Base-by-base conservation (phyloP, 2,329 filamentous ascomycete species). In the Fusarium sp. region DNA sequence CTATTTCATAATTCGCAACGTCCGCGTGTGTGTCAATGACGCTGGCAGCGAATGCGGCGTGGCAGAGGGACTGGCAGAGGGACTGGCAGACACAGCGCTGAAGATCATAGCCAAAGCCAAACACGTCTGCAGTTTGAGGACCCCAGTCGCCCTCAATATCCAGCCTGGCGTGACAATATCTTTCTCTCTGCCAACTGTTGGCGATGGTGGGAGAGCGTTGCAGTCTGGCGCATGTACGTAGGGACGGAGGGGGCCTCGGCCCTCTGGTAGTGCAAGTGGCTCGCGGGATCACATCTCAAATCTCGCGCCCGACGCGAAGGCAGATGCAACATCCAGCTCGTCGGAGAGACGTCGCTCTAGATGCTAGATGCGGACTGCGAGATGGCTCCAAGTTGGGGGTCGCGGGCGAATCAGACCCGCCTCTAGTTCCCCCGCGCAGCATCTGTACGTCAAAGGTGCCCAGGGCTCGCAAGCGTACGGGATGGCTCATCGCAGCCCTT, bases 371-470 rank as follows among this genome's bases (percentile, higher is more conserved):
- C 59, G 50, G 40, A 52, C 47, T 55, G 60, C 62, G 65, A 70
- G 58, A 62, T 57, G 55, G 43, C 36, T 31, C 52, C 34, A 61
- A 23, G 37, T 63, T 70, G 62, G 57, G 66, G 70, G 64, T 65
- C 62, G 61, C 63, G 62, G 51, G 52, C 73, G 69, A 75, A 75
- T 72, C 67, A 75, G 64, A 60, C 31, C 39, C 41, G 16, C 41
- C 61, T 30, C 48, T 61, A 60, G 41, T 47, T 75, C 73, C 73
- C 70, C 73, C 73, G 70, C 73, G 73, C 65, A 69, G 61, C 61
- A 63, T 70, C 70, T 70, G 68, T 74, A 76, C 75, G 71, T 78
- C 72, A 77, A 72, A 61, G 64, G 66, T 53, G 63, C 61, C 65
- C 71, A 58, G 53, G 66, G 64, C 58, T 62, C 62, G 52, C 57